Percentiles rank a stretch among this genome's conserved stretches.
phyloP scores from a whole-genome alignment of 1,139 yeast species.

The Zygosaccharomyces sapae region DNA sequence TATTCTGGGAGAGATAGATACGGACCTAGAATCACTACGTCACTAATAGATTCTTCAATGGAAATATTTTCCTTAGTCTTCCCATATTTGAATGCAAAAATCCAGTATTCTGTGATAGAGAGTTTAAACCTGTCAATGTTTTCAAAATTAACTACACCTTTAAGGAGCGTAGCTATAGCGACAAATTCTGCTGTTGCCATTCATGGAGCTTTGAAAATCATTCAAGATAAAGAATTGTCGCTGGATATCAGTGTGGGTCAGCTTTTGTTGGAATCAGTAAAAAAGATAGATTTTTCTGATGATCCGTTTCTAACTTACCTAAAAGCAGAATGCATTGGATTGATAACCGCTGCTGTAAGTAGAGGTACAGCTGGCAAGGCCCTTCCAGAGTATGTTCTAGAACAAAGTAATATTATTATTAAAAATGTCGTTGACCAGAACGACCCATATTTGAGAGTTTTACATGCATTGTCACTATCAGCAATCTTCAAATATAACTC shows the following conservation, averaged over 20 bases:
- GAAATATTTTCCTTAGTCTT: slow-evolving; percentile 69
- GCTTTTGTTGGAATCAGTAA: slow-evolving; percentile 55
- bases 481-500: slow-evolving; percentile 51
- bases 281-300: slow-evolving; percentile 41
- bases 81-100: slow-evolving; percentile 69
- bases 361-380: slow-evolving; percentile 30
- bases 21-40: slow-evolving; percentile 43
- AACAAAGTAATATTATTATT: slow-evolving; percentile 51
- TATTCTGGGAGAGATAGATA: slow-evolving; percentile 32
- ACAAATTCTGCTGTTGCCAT: slow-evolving; percentile 63
- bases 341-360: slow-evolving; percentile 41
- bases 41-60: slow-evolving; percentile 72
- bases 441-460: slow-evolving; percentile 65
- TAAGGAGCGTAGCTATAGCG: slow-evolving; percentile 49
- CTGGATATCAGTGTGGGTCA: slow-evolving; percentile 47
- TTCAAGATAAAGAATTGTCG: slow-evolving; percentile 25
- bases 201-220: slow-evolving; percentile 48
- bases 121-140: slow-evolving; percentile 59
- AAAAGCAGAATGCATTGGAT: slow-evolving; percentile 67
- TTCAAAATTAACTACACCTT: slow-evolving; percentile 35
- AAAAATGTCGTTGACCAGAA: slow-evolving; percentile 58
- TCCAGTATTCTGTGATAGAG: slow-evolving; percentile 82
- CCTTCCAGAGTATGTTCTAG: slow-evolving; percentile 34
- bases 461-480: slow-evolving; percentile 57
- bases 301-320: slow-evolving; percentile 42